Percentiles rank a stretch among this genome's conserved stretches.
These are phyloP conservation scores for Phanerochaete carnosa DNA, from an alignment of 768 basidiomycete genomes.

Conservation along the genomic window DNA sequence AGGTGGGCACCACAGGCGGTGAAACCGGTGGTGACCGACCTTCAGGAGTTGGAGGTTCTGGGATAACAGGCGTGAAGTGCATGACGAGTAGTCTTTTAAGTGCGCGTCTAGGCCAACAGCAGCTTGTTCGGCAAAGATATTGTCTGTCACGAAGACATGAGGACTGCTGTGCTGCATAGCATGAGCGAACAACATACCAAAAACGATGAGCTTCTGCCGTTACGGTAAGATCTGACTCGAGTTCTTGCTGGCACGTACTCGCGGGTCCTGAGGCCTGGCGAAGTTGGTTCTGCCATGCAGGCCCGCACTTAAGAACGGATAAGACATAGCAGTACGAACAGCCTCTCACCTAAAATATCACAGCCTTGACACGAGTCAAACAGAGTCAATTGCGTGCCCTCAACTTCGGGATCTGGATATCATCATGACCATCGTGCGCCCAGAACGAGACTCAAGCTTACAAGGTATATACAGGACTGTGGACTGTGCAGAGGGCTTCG, in stretches of 20 bases:
- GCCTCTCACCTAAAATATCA: not conserved
- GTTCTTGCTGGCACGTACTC: not conserved
- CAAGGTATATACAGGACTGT: too few species aligned
- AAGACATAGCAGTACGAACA: not conserved
- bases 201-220: not conserved
- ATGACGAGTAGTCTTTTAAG: slow-evolving; percentile 4
- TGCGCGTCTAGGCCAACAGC: not conserved
- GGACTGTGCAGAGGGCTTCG: too few species aligned
- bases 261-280: not conserved
- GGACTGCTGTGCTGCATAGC: not conserved
- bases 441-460: too few species aligned
- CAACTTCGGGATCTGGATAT: too few species aligned
- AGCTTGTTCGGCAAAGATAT: not conserved
- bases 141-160: not conserved
- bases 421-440: too few species aligned
- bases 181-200: not conserved
- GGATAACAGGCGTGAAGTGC: slow-evolving; percentile 29
- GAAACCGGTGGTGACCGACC: slow-evolving; percentile 16
- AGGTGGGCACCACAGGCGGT: slow-evolving; percentile 24
- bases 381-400: too few species aligned
- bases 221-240: not conserved
- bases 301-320: not conserved
- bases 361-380: not conserved
- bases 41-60: slow-evolving; percentile 24
- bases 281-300: not conserved